Conservation (phyloP, 2,329 filamentous ascomycete genomes). For the Alternaria incomplexa region DNA sequence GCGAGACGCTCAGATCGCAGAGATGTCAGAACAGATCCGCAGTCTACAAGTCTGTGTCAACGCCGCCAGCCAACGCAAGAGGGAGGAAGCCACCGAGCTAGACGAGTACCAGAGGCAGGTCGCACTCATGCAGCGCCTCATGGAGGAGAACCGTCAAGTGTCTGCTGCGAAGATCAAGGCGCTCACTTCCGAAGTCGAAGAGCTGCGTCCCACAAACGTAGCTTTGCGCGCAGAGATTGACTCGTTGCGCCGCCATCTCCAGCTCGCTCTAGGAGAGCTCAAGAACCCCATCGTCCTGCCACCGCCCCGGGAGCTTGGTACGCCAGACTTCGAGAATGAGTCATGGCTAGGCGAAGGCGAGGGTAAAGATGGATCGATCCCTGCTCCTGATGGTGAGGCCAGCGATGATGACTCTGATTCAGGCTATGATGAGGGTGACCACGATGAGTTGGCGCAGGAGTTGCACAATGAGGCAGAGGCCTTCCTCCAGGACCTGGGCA, state of each 20-base stretch:
- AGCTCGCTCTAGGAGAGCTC: conserved; percentile 81
- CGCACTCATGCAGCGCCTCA: conserved; percentile 86
- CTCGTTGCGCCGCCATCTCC: conserved; percentile 83
- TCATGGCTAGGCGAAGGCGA: conserved; percentile 37
- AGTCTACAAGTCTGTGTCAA: conserved; percentile 77
- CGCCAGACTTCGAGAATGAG: conserved; percentile 42
- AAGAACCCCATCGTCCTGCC: conserved; percentile 85
- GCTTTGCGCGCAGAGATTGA: conserved; percentile 77
- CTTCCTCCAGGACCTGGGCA: conserved; percentile 76
- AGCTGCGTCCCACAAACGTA: conserved; percentile 57
- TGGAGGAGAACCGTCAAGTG: conserved; percentile 92
- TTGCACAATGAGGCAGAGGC: conserved; percentile 86
- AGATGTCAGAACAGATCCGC: conserved; percentile 96
- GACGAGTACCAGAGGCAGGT: conserved; percentile 96
- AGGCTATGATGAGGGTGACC: conserved; percentile 66
- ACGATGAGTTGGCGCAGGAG: conserved; percentile 62
- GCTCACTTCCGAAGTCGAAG: conserved; percentile 62
- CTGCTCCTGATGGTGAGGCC: conserved; percentile 42
- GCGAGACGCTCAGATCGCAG: conserved; percentile 88
- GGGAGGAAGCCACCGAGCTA: conserved; percentile 81
- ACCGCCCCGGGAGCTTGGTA: conserved; percentile 34
- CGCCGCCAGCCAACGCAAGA: conserved; percentile 66
- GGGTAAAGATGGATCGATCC: conserved; percentile 30
- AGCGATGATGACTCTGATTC: conserved; percentile 49
- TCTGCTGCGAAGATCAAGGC: conserved; percentile 93